Base-by-base conservation (phyloP, 2,329 filamentous ascomycete species). In the Apiospora kogelbergensis region DNA sequence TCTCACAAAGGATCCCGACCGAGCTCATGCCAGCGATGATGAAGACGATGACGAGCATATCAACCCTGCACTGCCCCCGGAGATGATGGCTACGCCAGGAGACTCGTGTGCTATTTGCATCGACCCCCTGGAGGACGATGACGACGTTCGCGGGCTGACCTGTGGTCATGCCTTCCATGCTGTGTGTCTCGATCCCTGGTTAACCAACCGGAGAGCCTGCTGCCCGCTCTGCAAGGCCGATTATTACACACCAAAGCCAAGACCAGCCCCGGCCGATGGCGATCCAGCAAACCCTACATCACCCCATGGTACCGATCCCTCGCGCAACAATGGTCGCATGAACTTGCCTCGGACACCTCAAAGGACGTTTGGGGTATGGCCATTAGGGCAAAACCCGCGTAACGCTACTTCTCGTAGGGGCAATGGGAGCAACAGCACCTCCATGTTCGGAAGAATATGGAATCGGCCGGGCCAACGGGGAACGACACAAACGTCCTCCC, bases 81-180 rank as follows among this genome's bases (percentile, higher is more conserved):
- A 98, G 75, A 85, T 95, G 77, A 83, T 97, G 69, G 89, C 90
- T 33, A 91, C 91, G 67, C 93, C 94, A 0, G 96, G 95, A 57
- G 96, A 99, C 78, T 92, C 94, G 1, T 99, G 96, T 80, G 96
- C 96, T 66, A 98, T 99, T 75, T 99, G 96, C 80, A 91, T 99
- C 73, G 96, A 99, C 77, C 91, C 89, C 0, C 88, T 99, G 22
- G 96, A 99, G 79, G 94, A 98, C 72, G 93, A 98, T 72, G 96
- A 98, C 75, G 95, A 99, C 78, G 91, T 99, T 65, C 93, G 96
- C 74, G 96, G 96, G 2, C 83, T 99, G 71, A 94, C 93, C 4
- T 99, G 96, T 77, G 96, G 96, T n/a, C 96, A 99, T 80, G 95
- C 95, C 67, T 99, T 98, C 88, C 96, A 99, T 79, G 95, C 94